A percentile compares a stretch with the other conserved stretches of the same genome.
phyloP scores from a whole-genome alignment of 352 stramenopile genomes.

The Phytophthora quininea region DNA sequence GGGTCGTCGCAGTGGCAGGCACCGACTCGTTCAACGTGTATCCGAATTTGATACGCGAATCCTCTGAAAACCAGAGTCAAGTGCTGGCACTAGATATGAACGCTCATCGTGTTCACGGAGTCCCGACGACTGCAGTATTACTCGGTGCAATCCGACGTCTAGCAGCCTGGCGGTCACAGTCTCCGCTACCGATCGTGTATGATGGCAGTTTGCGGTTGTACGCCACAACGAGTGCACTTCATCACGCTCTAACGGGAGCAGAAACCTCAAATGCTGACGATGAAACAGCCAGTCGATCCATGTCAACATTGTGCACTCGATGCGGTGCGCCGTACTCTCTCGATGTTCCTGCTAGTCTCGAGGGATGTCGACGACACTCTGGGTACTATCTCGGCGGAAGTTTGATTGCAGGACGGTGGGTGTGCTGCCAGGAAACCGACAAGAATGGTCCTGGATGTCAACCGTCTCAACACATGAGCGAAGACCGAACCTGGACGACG shows the following conservation, averaged over 20 bases:
- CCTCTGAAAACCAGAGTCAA: slow-evolving; percentile 1
- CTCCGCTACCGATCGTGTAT: slow-evolving; percentile 33
- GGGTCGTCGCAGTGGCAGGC: slow-evolving; percentile 44
- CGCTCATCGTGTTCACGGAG: slow-evolving; percentile 28
- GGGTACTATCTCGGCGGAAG: slow-evolving; percentile 58
- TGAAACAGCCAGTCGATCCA: not conserved
- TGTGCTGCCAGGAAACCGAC: slow-evolving; percentile 53
- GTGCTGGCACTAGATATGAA: slow-evolving; percentile 47
- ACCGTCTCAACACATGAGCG: slow-evolving; percentile 36
- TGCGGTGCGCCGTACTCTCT: slow-evolving; percentile 41
- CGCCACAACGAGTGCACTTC: slow-evolving; percentile 40
- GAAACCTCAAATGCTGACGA: not conserved
- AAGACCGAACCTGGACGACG: slow-evolving; percentile 33
- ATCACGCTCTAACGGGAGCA: slow-evolving; percentile 16
- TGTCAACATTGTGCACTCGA: slow-evolving; percentile 37
- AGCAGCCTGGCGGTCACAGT: slow-evolving; percentile 31
- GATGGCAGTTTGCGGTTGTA: slow-evolving; percentile 56
- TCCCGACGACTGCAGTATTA: slow-evolving; percentile 40
- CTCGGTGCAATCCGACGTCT: slow-evolving; percentile 52
- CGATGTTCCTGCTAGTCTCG: slow-evolving; percentile 28
- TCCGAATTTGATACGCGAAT: slow-evolving; percentile 32
- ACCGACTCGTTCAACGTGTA: slow-evolving; percentile 43
- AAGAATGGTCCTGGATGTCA: slow-evolving; percentile 43
- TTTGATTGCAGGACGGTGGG: slow-evolving; percentile 51
- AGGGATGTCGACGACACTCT: slow-evolving; percentile 46